Evolutionary conservation across 129 eudicot genomes (phyloP), one percentile per base, ranked within the genome.

Genomic region (Flaveria brownii): DNA sequence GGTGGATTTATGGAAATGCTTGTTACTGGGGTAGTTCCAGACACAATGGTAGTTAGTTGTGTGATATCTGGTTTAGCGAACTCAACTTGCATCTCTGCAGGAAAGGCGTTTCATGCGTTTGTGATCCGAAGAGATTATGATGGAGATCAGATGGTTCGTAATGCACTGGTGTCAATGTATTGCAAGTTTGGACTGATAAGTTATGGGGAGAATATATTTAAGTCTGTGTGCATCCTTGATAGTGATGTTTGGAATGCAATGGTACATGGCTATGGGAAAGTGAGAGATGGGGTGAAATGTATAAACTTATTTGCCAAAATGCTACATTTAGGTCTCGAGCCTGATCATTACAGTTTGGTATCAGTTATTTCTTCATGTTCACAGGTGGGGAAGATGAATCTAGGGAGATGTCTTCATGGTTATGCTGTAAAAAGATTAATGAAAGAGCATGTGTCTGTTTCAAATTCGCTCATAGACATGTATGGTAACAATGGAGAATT

Each of bases 391-490:
- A 76, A 82, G 46, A 66, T 73, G 36, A 68, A 42, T 73, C 70
- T 87, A 18, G 92, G 92, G 22, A 70, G 73, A 52, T 90, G 87
- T 54, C 82, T 93, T 50, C 98, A 93, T 77, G 83, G 96, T 72
- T 86, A 84, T 68, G 76, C 71, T 41, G 71, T 85, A 22, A 93
- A 88, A 64, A 47, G 54, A 17, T 71, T 66, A 39, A 63, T 82
- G 87, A 66, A 54, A 13, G 89, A 85, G 54, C 80, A 82, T 65
- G 47, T 80, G 25, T 86, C 91, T 0, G 75, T 88, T 62, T 82
- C 78, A 15, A 93, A 93, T 84, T 85, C 98, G 30, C 94, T 93
- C 57, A 85, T 88, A 71, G 86, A 86, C 66, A 83, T 90, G 97
- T 93, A 90, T 67, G 91, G 85, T 63, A 87, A 77, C 65, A 45